phyloP scores from a whole-genome alignment of 768 basidiomycete species.

The Jaapia argillacea region DNA sequence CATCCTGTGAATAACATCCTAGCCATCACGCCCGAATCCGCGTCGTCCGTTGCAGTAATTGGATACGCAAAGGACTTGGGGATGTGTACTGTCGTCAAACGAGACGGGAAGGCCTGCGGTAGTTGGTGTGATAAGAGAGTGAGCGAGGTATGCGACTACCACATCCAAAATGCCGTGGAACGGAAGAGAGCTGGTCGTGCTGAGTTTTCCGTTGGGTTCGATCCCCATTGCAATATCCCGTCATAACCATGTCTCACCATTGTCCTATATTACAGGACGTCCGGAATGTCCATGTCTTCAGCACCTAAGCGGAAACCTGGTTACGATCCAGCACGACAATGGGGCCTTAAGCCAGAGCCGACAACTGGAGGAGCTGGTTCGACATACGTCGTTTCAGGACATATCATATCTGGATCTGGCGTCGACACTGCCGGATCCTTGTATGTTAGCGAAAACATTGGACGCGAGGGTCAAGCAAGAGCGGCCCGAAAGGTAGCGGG shows the following conservation, averaged over 20 bases:
- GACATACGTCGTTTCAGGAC: constrained; percentile 79
- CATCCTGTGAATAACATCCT: constrained; percentile 78
- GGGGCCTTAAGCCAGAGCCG: constrained; percentile 59
- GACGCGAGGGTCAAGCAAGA: constrained; percentile 71
- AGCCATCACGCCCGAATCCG: constrained; percentile 79
- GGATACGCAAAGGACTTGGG: constrained; percentile 85
- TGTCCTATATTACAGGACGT: constrained; percentile 39
- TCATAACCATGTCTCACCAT: neutral
- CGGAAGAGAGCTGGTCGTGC: constrained; percentile 63
- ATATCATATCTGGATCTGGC: constrained; percentile 46
- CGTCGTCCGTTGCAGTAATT: constrained; percentile 70
- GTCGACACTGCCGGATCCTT: constrained; percentile 24
- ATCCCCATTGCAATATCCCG: no score
- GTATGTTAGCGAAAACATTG: constrained; percentile 60
- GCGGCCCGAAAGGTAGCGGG: constrained; percentile 52
- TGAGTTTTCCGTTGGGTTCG: constrained; percentile 80
- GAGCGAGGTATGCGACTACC: constrained; percentile 85
- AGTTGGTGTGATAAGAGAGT: constrained; percentile 89
- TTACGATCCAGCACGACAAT: constrained; percentile 64
- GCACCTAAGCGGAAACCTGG: constrained; percentile 39
- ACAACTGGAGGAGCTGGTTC: constrained; percentile 26
- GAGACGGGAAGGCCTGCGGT: constrained; percentile 74
- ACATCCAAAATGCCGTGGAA: constrained; percentile 76
- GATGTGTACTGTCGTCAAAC: constrained; percentile 66
- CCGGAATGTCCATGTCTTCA: constrained; percentile 47